A percentile compares a stretch with the other conserved stretches of the same genome.
Conservation (phyloP, 2,329 filamentous ascomycete genomes). For the Fusarium sp. region DNA sequence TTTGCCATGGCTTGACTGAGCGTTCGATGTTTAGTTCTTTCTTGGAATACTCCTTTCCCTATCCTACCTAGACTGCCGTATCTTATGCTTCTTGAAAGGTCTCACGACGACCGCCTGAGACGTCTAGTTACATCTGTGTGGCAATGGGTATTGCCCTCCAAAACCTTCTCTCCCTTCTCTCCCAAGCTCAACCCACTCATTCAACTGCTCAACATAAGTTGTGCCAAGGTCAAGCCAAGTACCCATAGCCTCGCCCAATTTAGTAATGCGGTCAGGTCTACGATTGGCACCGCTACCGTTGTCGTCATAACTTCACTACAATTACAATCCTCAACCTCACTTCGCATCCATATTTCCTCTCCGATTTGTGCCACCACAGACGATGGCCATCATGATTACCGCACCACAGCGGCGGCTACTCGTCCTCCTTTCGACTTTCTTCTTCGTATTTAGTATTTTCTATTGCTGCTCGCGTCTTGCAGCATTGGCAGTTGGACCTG, state of each 20-base stretch:
- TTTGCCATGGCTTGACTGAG: neutral
- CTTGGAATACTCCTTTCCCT: neutral
- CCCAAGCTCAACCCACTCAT: neutral
- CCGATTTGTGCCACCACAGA: conserved; percentile 20
- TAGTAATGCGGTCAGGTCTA: conserved; percentile 18
- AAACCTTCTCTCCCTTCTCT: neutral
- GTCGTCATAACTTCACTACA: conserved; percentile 27
- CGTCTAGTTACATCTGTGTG: neutral
- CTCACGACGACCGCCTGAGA: conserved; percentile 17
- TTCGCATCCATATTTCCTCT: neutral
- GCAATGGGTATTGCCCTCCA: neutral
- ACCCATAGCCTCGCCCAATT: conserved; percentile 3
- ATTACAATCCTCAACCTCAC: neutral
- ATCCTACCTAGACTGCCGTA: neutral
- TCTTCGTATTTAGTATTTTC: conserved; percentile 52
- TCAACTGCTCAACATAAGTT: neutral
- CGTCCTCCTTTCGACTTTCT: conserved; percentile 49
- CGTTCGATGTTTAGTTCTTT: neutral
- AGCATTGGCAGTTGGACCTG: conserved; percentile 37
- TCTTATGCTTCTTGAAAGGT: neutral
- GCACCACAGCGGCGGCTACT: conserved; percentile 49
- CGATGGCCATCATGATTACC: conserved; percentile 43
- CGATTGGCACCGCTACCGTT: conserved; percentile 7
- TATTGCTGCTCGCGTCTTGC: conserved; percentile 52
- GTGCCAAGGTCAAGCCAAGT: neutral